Evolutionary conservation across 768 basidiomycete genomes (phyloP).

Genomic region (Scleroderma bovista): DNA sequence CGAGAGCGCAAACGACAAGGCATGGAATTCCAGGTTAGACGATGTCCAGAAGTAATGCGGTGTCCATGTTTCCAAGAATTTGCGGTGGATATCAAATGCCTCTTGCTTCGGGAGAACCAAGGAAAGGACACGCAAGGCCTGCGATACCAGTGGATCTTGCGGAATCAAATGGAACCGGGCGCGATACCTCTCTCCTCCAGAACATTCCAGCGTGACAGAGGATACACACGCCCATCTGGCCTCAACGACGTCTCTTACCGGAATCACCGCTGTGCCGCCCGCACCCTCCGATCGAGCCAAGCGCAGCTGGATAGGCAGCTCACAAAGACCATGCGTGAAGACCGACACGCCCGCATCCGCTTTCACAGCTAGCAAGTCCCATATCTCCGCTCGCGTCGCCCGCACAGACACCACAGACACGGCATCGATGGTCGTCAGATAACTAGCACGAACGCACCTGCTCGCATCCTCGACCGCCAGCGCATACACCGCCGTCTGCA

Average conservation of each 20-base stretch:
- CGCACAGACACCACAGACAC: slow-evolving; percentile 52
- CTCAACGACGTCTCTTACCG: slow-evolving; percentile 33
- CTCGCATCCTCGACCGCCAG: slow-evolving; percentile 38
- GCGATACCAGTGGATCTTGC: slow-evolving; percentile 47
- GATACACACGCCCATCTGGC: slow-evolving; percentile 48
- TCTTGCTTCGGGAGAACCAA: slow-evolving; percentile 51
- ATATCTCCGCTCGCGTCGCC: slow-evolving; percentile 55
- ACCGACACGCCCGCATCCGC: slow-evolving; percentile 50
- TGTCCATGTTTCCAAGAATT: slow-evolving; percentile 58
- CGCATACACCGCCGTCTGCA: slow-evolving; percentile 42
- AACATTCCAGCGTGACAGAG: slow-evolving; percentile 47
- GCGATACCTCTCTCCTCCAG: slow-evolving; percentile 43
- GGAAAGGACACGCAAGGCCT: slow-evolving; percentile 59
- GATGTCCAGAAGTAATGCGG: slow-evolving; percentile 35
- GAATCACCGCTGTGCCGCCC: slow-evolving; percentile 2
- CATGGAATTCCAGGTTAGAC: slow-evolving; percentile 50
- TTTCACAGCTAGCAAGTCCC: slow-evolving; percentile 66
- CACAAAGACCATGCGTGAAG: slow-evolving; percentile 55
- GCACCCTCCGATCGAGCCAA: slow-evolving; percentile 8
- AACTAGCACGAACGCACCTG: slow-evolving; percentile 36
- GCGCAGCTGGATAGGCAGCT: slow-evolving; percentile 34
- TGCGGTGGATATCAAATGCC: slow-evolving; percentile 50
- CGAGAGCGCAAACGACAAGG: slow-evolving; percentile 49
- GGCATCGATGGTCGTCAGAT: slow-evolving; percentile 37
- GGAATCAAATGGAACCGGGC: slow-evolving; percentile 53